phyloP scores from a whole-genome alignment of 2,329 filamentous ascomycete genomes.

The Ascochyta rabiei region DNA sequence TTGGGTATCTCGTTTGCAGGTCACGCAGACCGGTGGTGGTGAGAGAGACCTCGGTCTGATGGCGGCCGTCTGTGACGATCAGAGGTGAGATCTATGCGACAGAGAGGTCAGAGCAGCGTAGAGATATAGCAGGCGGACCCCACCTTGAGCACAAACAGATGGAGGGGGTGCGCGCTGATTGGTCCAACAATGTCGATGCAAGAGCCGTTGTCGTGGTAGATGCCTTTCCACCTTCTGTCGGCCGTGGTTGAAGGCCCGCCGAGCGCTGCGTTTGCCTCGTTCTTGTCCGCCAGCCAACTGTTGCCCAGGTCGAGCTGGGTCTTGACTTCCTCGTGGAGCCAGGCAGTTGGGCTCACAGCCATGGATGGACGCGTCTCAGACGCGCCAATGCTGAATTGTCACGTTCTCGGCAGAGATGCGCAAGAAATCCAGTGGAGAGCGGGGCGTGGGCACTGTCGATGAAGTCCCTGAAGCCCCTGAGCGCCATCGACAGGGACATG shows the following conservation, averaged over 20 bases:
- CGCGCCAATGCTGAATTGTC: constrained; percentile 1
- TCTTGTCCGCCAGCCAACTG: constrained; percentile 29
- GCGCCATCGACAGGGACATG: neutral
- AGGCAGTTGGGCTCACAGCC: constrained; percentile 22
- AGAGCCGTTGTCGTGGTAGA: constrained; percentile 46
- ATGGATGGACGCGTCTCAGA: constrained; percentile 15
- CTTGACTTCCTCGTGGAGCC: constrained; percentile 33
- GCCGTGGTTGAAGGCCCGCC: constrained; percentile 4
- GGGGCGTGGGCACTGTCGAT: neutral
- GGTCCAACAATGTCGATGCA: constrained; percentile 36
- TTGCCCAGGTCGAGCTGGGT: constrained; percentile 29
- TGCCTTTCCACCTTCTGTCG: constrained; percentile 23
- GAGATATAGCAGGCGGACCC: neutral
- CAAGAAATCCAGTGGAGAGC: neutral
- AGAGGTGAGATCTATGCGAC: constrained; percentile 24
- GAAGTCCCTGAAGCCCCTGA: neutral
- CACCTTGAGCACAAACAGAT: constrained; percentile 34
- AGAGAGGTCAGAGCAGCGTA: constrained; percentile 1
- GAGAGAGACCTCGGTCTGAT: constrained; percentile 26
- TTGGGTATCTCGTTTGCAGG: constrained; percentile 14
- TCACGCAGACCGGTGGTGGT: constrained; percentile 13
- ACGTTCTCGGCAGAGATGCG: neutral
- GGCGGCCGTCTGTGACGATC: constrained; percentile 38
- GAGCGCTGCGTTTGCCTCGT: constrained; percentile 10
- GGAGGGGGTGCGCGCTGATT: constrained; percentile 7